phyloP scores from a whole-genome alignment of 1,284 basidiomycete species.

The Garcileccinum viscosum region DNA sequence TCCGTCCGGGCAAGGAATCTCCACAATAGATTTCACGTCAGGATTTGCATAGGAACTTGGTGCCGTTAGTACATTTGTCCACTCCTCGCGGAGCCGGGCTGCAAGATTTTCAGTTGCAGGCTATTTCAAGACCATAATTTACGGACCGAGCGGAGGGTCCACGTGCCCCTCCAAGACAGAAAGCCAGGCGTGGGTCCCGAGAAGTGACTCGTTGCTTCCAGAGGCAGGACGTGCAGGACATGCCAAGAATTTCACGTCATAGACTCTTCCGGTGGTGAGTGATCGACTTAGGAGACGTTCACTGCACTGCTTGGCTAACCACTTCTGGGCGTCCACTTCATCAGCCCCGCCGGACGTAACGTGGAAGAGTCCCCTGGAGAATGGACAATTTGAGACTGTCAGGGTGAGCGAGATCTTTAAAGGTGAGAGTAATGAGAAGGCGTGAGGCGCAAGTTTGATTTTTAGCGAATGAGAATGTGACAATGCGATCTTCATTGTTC shows the following conservation, averaged over 20 bases:
- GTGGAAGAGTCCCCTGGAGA: conserved; percentile 24
- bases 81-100: conserved; percentile 18
- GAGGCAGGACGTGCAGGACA: conserved; percentile 1
- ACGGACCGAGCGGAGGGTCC: conserved; percentile 19
- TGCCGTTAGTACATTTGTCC: conserved; percentile 11
- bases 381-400: conserved; percentile 22
- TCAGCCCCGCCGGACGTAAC: not conserved
- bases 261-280: conserved; percentile 29
- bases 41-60: not conserved
- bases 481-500: conserved; percentile 11
- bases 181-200: conserved; percentile 24
- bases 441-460: not conserved
- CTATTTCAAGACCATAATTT: not conserved
- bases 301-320: conserved; percentile 13
- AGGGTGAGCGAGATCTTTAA: conserved; percentile 21
- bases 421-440: not conserved
- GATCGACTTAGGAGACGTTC: conserved; percentile 22
- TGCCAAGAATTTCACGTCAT: conserved; percentile 30
- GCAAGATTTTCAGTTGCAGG: conserved; percentile 7
- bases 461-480: conserved; percentile 1
- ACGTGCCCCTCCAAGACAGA: conserved; percentile 26
- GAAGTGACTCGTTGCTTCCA: not conserved
- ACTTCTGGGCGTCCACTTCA: conserved; percentile 1
- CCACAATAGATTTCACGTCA: not conserved
- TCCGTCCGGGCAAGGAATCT: conserved; percentile 20